Base-by-base conservation (phyloP, 768 basidiomycete genomes). In the Royoungia palumana region DNA sequence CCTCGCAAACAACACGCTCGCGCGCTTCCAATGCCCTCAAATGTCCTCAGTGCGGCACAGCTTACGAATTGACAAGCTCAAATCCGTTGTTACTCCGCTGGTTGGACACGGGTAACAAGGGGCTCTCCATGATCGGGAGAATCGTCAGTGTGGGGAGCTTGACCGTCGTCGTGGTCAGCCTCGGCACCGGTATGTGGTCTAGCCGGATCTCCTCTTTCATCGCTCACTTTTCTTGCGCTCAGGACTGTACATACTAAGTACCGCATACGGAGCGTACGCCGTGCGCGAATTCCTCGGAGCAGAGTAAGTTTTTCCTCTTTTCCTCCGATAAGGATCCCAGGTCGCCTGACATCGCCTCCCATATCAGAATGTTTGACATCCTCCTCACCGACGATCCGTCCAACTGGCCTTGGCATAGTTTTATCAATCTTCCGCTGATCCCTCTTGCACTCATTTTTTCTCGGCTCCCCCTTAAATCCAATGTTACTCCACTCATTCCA, bases 321-420 rank as follows among this genome's bases (percentile, higher is more conserved):
- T 39, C 34, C 11, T 13, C 28, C 28, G 28, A 12, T 12, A 28
- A 28, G 12, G 9, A 11, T 32, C 28, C n/a, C 10, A 7, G 21
- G n/a, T 22, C 32, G 1, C 32, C 24, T 54, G 13, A 57, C 38
- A 6, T 16, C 4, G 13, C 17, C n/a, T 11, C 1, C 4, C 16
- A 22, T 4, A 11, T 17, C 53, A 81, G 79, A 62, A 81, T 87
- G 77, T 87, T 77, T 58, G 74, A 81, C 43, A 53, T 80, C 17
- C 71, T 89, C 28, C 65, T 90, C 14, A 81, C 85, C 0, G 77
- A 85, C 51, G 83, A 90, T 59, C 82, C 82, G 1, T 68, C 71
- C 35, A 79, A 82, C 45, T 91, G 89, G 89, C 82, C 85, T 2
- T 83, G 81, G 79, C 78, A 82, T 38, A 84, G 86, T 32, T 87